These are phyloP conservation scores for Viridothelium virens DNA, from an alignment of 495 filamentous ascomycete species.

Conservation along the genomic window DNA sequence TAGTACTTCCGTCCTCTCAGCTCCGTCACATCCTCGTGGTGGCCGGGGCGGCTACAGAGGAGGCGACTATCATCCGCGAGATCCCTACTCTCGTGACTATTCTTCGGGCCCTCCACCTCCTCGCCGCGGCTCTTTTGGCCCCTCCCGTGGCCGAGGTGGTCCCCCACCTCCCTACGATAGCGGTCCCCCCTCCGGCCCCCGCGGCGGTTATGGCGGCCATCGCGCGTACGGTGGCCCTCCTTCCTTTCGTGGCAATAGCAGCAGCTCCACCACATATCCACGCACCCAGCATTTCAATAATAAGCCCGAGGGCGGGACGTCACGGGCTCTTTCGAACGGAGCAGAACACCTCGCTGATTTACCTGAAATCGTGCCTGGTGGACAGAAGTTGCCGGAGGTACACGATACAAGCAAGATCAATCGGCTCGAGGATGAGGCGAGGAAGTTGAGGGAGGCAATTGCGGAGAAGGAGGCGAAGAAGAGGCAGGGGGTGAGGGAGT, in stretches of 20 bases:
- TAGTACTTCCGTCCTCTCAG: constrained; percentile 47
- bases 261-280: constrained; percentile 43
- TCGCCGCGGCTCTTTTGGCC: constrained; percentile 23
- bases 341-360: constrained; percentile 46
- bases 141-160: constrained; percentile 13
- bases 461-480: constrained; percentile 49
- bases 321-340: neutral
- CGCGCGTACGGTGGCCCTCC: constrained; percentile 22
- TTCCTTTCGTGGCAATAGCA: constrained; percentile 44
- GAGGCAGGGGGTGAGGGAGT: constrained; percentile 47
- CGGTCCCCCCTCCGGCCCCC: constrained; percentile 13
- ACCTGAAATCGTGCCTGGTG: constrained; percentile 46
- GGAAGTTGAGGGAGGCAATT: constrained; percentile 47
- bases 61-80: constrained; percentile 22
- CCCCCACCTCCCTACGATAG: constrained; percentile 14
- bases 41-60: constrained; percentile 33
- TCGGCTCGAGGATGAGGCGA: constrained; percentile 47
- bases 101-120: constrained; percentile 24
- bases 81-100: constrained; percentile 19
- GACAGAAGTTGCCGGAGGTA: constrained; percentile 43
- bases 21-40: constrained; percentile 49
- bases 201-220: constrained; percentile 19
- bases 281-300: constrained; percentile 43
- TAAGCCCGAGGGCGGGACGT: constrained; percentile 9
- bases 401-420: constrained; percentile 27